Conservation (phyloP, 2,329 filamentous ascomycete genomes). For the Scytalidium sp. region DNA sequence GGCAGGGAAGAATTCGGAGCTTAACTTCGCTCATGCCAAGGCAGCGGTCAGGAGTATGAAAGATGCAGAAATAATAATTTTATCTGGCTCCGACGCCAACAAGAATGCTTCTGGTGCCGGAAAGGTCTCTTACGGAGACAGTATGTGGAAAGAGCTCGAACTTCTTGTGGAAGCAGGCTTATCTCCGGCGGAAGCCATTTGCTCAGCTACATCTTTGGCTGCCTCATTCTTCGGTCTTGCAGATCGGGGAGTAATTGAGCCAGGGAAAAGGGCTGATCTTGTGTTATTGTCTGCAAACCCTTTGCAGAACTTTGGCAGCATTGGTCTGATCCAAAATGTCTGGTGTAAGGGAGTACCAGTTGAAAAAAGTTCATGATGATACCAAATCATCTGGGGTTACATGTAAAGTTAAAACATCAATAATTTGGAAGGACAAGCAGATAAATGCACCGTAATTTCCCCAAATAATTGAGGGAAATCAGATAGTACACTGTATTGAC, state of each 20-base stretch:
- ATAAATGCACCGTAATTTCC: too few species aligned
- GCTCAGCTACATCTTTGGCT: constrained; percentile 19
- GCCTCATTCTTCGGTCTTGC: constrained; percentile 15
- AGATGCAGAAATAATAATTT: not conserved
- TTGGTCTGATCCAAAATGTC: constrained; percentile 19
- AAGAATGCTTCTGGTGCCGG: not conserved
- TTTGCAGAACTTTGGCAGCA: constrained; percentile 22
- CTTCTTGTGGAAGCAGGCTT: constrained; percentile 21
- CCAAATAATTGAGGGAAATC: too few species aligned
- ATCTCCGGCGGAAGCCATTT: constrained; percentile 20
- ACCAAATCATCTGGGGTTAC: too few species aligned
- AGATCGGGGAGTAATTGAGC: constrained; percentile 21
- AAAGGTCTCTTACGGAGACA: constrained; percentile 2
- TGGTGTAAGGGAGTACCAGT: constrained; percentile 21
- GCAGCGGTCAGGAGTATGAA: not conserved
- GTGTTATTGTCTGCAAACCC: constrained; percentile 24
- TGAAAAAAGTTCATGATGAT: not conserved
- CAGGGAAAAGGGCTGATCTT: constrained; percentile 24
- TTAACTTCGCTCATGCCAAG: not conserved
- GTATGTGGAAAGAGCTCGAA: constrained; percentile 24
- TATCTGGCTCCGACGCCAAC: not conserved
- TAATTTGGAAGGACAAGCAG: too few species aligned
- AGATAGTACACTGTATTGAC: too few species aligned
- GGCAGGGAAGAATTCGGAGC: not conserved
- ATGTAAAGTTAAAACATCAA: too few species aligned